Evolutionary conservation across 2,329 filamentous ascomycete species (phyloP), one percentile per base, ranked within the genome.

Genomic region (Cytospora leucostoma): DNA sequence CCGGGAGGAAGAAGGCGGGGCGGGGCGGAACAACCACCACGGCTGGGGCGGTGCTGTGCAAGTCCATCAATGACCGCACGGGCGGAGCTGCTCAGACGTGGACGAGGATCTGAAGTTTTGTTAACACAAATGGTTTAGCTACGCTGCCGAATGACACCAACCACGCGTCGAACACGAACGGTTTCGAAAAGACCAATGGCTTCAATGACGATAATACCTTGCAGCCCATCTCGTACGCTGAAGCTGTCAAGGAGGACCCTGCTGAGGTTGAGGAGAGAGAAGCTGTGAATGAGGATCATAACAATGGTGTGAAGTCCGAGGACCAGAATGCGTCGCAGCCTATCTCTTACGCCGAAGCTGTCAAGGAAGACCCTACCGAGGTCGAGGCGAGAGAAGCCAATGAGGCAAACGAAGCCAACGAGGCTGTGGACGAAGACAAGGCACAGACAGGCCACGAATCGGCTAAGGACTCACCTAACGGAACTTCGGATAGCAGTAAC

Each of bases 121-220:
- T 65, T 66, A 52, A 66, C 62, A 62, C n/a, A 47, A 65, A 53
- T 66, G 15, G 11, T 58, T 13, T 56, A 66, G 65, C 56, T 57
- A 56, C 47, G 51, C 56, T 50, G 51, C 52, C 65, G 13, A 47
- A 54, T 19, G 38, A 50, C 6, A 55, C 15, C 11, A 54, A 56
- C 12, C 56, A 15, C 33, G 40, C 38, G 53, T 37, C 35, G 35
- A 37, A 37, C 35, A 13, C 35, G 35, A 17, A 44, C 27, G 27
- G 27, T 4, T 27, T 27, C 27, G 27, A 27, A 33, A 32, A 47
- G 10, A 34, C 27, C 17, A 54, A 54, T 32, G 52, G 51, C 2
- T n/a, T 35, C 2, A 17, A 33, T 10, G 35, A 37, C 27, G 15
- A 54, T 2, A n/a, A 32, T 7, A 32, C 38, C n/a, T 44, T 38